Evolutionary conservation across 306 rosid species (phyloP).

Genomic region (Luffa aegyptiaca): DNA sequence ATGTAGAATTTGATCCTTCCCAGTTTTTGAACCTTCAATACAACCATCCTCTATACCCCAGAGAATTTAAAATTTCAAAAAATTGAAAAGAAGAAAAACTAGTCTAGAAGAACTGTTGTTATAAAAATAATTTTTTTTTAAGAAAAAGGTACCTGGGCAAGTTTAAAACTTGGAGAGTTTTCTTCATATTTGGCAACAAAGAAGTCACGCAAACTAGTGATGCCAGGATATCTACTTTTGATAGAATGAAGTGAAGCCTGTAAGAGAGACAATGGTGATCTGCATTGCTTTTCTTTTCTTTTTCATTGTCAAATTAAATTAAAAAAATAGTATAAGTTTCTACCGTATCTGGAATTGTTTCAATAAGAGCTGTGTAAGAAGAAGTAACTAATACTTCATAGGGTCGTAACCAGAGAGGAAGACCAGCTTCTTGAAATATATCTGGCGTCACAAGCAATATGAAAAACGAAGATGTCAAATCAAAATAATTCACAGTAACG

Average conservation of each 20-base stretch:
- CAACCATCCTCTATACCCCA: neutral
- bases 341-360: conserved; percentile 99
- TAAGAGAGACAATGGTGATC: conserved; percentile 10
- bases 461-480: neutral
- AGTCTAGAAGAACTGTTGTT: neutral
- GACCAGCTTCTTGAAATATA: conserved; percentile 99
- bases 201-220: conserved; percentile 79
- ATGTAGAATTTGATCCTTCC: neutral
- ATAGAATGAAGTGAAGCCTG: conserved; percentile 98
- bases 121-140: neutral
- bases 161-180: conserved; percentile 93
- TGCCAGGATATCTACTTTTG: conserved; percentile 82
- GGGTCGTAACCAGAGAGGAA: conserved; percentile 97
- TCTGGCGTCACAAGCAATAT: conserved; percentile 49
- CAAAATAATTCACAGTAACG: neutral
- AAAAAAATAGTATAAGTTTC: conserved; percentile 15
- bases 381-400: conserved; percentile 96
- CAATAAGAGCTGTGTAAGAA: conserved; percentile 90
- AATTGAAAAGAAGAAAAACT: neutral
- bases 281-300: neutral
- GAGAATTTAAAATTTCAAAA: neutral
- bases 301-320: conserved; percentile 16
- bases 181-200: conserved; percentile 83
- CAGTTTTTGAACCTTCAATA: neutral
- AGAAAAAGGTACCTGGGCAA: conserved; percentile 73